Percentiles rank a stretch among this genome's conserved stretches.
Evolutionary conservation across 352 stramenopile genomes (phyloP).

Genomic region (Phytophthora pseudosyringae): DNA sequence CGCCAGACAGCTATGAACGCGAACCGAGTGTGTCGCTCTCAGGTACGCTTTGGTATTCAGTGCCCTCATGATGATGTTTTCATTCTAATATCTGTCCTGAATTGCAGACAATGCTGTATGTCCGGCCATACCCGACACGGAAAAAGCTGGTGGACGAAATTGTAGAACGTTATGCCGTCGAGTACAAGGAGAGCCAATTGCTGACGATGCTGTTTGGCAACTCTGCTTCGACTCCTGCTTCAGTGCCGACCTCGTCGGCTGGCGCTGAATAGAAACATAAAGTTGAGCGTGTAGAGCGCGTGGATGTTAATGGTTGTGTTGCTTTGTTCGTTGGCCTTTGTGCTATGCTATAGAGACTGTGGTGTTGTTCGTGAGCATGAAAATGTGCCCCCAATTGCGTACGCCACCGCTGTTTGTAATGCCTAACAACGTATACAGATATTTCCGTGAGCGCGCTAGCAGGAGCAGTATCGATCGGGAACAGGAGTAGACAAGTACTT

Average conservation of each 20-base stretch:
- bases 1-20: slow-evolving; percentile 90
- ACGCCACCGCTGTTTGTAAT: too few relatives aligned
- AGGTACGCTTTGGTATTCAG: slow-evolving; percentile 41
- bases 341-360: too few relatives aligned
- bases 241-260: slow-evolving; percentile 21
- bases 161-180: slow-evolving; percentile 82
- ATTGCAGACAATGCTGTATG: slow-evolving; percentile 79
- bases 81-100: slow-evolving; percentile 7
- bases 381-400: too few relatives aligned
- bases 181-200: slow-evolving; percentile 89
- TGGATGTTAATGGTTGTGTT: slow-evolving; percentile 15
- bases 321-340: slow-evolving; percentile 1
- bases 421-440: too few relatives aligned
- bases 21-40: slow-evolving; percentile 84
- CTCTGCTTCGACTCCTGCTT: slow-evolving; percentile 28
- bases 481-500: too few relatives aligned
- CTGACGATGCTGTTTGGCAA: slow-evolving; percentile 79
- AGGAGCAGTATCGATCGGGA: too few relatives aligned
- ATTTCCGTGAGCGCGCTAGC: too few relatives aligned
- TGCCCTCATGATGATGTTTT: background rate
- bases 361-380: too few relatives aligned
- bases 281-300: slow-evolving; percentile 11
- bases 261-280: slow-evolving; percentile 20
- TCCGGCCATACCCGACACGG: slow-evolving; percentile 84
- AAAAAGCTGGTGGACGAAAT: slow-evolving; percentile 91